These are phyloP conservation scores for Aspergillus sp. DNA, from an alignment of 2,329 filamentous ascomycete species.

Conservation along the genomic window DNA sequence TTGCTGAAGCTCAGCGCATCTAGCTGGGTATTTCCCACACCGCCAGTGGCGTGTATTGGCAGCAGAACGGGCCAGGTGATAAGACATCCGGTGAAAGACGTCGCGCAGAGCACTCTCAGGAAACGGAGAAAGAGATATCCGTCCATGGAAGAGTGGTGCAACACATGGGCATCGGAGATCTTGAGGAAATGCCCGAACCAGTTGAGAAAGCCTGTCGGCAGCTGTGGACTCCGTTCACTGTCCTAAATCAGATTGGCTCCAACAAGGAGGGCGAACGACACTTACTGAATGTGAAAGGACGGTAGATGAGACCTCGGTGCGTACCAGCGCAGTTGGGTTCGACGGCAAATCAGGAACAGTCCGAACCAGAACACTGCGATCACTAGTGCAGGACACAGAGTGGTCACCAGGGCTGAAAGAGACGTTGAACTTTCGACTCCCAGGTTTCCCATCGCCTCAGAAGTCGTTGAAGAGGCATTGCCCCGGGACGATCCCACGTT, in stretches of 20 bases:
- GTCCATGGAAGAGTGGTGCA: slow-evolving; percentile 88
- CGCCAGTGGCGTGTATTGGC: slow-evolving; percentile 84
- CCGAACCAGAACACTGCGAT: slow-evolving; percentile 45
- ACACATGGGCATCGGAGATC: slow-evolving; percentile 71
- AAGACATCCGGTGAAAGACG: slow-evolving; percentile 76
- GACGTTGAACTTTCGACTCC: slow-evolving; percentile 47
- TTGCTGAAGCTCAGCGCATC: slow-evolving; percentile 81
- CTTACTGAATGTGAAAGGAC: slow-evolving; percentile 42
- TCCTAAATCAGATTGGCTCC: not conserved
- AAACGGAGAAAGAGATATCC: slow-evolving; percentile 90
- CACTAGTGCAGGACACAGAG: slow-evolving; percentile 48
- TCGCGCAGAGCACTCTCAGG: slow-evolving; percentile 72
- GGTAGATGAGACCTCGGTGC: slow-evolving; percentile 43
- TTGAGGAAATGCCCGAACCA: slow-evolving; percentile 55
- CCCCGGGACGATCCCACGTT: slow-evolving; percentile 43
- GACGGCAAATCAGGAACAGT: slow-evolving; percentile 48
- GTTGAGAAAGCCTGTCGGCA: slow-evolving; percentile 49
- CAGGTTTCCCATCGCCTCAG: slow-evolving; percentile 29
- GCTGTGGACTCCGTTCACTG: slow-evolving; percentile 49
- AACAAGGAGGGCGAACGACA: not conserved
- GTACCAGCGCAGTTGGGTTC: slow-evolving; percentile 47
- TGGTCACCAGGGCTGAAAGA: slow-evolving; percentile 48
- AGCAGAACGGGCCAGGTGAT: slow-evolving; percentile 87
- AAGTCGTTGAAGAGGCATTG: slow-evolving; percentile 35
- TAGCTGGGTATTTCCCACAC: slow-evolving; percentile 64